phyloP scores from a whole-genome alignment of 2,329 filamentous ascomycete genomes.

The Aspergillus sp. region DNA sequence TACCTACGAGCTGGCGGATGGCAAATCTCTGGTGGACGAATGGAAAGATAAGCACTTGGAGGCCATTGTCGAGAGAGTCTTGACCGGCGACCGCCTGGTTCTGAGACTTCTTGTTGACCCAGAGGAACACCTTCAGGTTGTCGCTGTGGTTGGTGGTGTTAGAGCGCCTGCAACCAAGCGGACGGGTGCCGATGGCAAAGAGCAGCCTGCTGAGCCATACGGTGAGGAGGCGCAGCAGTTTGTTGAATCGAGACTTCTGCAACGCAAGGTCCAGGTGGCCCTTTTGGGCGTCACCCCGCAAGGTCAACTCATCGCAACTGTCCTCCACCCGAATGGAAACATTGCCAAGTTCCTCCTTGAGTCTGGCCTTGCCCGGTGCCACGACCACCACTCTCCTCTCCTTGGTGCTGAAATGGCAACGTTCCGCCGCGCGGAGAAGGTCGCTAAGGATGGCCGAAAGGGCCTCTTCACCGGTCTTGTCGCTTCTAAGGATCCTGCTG shows the following conservation, averaged over 20 bases:
- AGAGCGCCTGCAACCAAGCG: slow-evolving; percentile 87
- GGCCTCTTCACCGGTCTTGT: slow-evolving; percentile 82
- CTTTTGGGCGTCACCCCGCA: slow-evolving; percentile 87
- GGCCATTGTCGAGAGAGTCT: slow-evolving; percentile 83
- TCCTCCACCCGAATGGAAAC: slow-evolving; percentile 87
- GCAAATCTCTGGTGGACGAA: slow-evolving; percentile 72
- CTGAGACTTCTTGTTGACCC: slow-evolving; percentile 77
- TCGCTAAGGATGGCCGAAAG: slow-evolving; percentile 72
- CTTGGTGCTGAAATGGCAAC: slow-evolving; percentile 84
- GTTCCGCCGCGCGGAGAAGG: slow-evolving; percentile 82
- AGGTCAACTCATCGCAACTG: slow-evolving; percentile 81
- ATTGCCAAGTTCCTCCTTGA: slow-evolving; percentile 89
- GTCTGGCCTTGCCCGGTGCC: slow-evolving; percentile 86
- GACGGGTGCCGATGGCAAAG: slow-evolving; percentile 74
- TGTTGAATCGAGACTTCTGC: slow-evolving; percentile 80
- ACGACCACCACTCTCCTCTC: slow-evolving; percentile 92
- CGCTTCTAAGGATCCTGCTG: slow-evolving; percentile 59
- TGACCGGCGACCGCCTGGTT: slow-evolving; percentile 87
- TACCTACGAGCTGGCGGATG: slow-evolving; percentile 75
- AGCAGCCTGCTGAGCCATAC: slow-evolving; percentile 81
- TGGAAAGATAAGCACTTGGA: slow-evolving; percentile 85
- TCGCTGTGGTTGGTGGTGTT: slow-evolving; percentile 85
- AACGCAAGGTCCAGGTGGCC: slow-evolving; percentile 79
- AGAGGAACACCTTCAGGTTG: slow-evolving; percentile 82
- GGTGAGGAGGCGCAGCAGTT: slow-evolving; percentile 87